Evolutionary conservation across 257 asterid genomes (phyloP).

Genomic region (Leptodermis oblonga): DNA sequence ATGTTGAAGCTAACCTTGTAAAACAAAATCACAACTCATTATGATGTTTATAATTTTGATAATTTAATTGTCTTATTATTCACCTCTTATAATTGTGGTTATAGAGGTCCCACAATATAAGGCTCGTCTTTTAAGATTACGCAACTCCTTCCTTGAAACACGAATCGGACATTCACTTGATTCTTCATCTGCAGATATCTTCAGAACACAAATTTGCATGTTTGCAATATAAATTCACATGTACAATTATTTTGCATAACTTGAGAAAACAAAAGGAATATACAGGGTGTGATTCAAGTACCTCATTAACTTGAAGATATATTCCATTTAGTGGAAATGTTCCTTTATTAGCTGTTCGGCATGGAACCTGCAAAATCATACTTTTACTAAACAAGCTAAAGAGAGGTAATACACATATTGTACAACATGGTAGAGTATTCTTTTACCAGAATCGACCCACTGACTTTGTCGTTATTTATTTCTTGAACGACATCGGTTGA

Average conservation of each 20-base stretch:
- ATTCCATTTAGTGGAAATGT: slow-evolving; percentile 69
- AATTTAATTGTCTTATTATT: background rate
- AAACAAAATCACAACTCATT: too few species aligned
- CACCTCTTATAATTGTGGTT: slow-evolving; percentile 53
- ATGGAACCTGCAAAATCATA: slow-evolving; percentile 45
- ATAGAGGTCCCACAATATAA: slow-evolving; percentile 48
- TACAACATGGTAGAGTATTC: background rate
- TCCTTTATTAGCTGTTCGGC: slow-evolving; percentile 57
- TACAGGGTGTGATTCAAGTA: slow-evolving; percentile 4
- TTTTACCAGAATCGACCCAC: slow-evolving; percentile 59
- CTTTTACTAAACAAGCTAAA: background rate
- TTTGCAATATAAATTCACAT: background rate
- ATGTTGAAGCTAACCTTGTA: background rate
- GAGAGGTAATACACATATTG: background rate
- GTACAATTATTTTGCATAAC: background rate
- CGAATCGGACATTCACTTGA: slow-evolving; percentile 41
- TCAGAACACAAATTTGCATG: background rate
- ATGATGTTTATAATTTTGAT: background rate
- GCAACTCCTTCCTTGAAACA: slow-evolving; percentile 35
- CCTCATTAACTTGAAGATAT: slow-evolving; percentile 76
- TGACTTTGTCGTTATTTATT: slow-evolving; percentile 13
- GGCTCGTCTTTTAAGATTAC: slow-evolving; percentile 23
- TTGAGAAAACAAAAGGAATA: too few species aligned
- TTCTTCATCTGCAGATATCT: slow-evolving; percentile 72
- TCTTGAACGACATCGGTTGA: slow-evolving; percentile 2